Conservation (phyloP, 352 stramenopile species). For the Phytopythium chamaehyphon region DNA sequence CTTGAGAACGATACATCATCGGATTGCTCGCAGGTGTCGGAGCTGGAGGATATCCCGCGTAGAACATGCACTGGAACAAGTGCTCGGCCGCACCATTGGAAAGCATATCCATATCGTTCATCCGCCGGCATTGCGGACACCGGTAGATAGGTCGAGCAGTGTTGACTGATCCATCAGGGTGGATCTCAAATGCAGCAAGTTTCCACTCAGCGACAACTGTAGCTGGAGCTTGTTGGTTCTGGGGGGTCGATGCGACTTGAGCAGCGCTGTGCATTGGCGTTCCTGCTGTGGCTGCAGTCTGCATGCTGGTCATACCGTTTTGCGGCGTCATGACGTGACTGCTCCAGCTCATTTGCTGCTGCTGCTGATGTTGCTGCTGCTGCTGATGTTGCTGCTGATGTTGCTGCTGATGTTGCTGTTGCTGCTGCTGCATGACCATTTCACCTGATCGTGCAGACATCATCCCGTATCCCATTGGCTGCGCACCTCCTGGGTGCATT, state of each 20-base stretch:
- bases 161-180: conserved; percentile 63
- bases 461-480: conserved; percentile 3
- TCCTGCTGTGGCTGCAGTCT: conserved; percentile 5
- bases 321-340: conserved; percentile 38
- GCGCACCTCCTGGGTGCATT: not conserved
- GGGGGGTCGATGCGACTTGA: conserved; percentile 10
- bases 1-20: conserved; percentile 49
- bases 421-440: conserved; percentile 10
- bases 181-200: conserved; percentile 76
- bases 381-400: conserved; percentile 13
- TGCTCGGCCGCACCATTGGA: conserved; percentile 54
- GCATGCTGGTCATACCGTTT: conserved; percentile 13
- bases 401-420: conserved; percentile 17
- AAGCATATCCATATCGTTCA: conserved; percentile 74
- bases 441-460: conserved; percentile 1
- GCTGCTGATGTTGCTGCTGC: conserved; percentile 10
- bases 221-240: conserved; percentile 20
- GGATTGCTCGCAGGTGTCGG: conserved; percentile 2
- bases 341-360: conserved; percentile 45
- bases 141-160: conserved; percentile 71
- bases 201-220: conserved; percentile 56
- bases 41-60: conserved; percentile 1
- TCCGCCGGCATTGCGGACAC: conserved; percentile 56
- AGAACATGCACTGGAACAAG: conserved; percentile 51
- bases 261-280: conserved; percentile 12